Evolutionary conservation across 2,329 filamentous ascomycete species (phyloP).

Genomic region (Colletotrichum aenigma): DNA sequence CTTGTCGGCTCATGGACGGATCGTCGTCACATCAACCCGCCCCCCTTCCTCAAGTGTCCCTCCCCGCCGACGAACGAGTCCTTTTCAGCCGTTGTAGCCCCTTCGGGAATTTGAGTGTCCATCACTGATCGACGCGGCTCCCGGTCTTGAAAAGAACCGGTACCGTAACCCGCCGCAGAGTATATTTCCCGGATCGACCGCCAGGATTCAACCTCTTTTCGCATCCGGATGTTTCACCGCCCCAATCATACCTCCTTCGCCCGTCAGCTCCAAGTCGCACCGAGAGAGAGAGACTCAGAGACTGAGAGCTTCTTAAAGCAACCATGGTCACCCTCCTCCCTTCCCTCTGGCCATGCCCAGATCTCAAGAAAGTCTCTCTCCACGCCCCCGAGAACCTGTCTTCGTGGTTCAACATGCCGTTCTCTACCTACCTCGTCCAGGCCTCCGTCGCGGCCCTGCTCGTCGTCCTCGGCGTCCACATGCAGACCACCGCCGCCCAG

Average conservation of each 20-base stretch:
- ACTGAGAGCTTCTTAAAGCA: conserved; percentile 2
- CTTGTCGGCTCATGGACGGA: conserved; percentile 4
- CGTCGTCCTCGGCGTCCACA: conserved; percentile 1
- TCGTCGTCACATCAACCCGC: not conserved
- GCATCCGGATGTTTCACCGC: conserved; percentile 1
- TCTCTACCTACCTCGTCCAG: conserved; percentile 11
- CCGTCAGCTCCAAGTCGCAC: not conserved
- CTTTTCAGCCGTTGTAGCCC: not conserved
- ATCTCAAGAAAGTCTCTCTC: not conserved
- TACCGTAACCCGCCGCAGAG: not conserved
- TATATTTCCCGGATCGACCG: not conserved
- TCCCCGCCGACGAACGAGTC: not conserved
- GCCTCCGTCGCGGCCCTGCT: conserved; percentile 11
- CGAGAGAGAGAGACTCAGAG: not conserved
- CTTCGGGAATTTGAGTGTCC: not conserved
- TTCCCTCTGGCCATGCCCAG: not conserved
- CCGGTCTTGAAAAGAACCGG: not conserved
- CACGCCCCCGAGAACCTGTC: not conserved
- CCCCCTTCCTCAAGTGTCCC: not conserved
- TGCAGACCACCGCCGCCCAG: conserved; percentile 10
- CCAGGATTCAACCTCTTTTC: not conserved
- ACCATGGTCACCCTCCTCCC: conserved; percentile 11
- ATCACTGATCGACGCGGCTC: conserved; percentile 10
- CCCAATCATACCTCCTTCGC: not conserved
- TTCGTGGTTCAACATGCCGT: conserved; percentile 9